Conservation (phyloP, 2,329 filamentous ascomycete species). For the Aspergillus pseudoterreus region DNA sequence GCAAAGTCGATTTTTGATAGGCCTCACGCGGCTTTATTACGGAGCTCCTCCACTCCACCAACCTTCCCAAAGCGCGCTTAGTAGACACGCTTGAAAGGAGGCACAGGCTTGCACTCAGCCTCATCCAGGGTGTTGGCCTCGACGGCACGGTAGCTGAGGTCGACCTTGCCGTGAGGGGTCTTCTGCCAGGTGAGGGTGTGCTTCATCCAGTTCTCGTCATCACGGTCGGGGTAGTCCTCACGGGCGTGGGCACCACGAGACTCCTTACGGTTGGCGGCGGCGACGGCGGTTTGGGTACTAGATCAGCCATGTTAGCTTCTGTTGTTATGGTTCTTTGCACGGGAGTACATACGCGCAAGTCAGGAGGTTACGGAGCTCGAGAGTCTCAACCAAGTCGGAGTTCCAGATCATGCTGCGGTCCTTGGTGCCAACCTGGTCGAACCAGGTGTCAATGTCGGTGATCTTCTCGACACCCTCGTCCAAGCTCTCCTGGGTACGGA, state of each 20-base stretch:
- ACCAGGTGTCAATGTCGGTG: slow-evolving; percentile 74
- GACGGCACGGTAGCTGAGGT: slow-evolving; percentile 82
- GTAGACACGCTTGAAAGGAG: slow-evolving; percentile 78
- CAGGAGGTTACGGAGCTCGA: slow-evolving; percentile 90
- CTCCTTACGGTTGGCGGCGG: slow-evolving; percentile 92
- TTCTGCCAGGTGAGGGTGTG: slow-evolving; percentile 97
- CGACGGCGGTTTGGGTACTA: slow-evolving; percentile 82
- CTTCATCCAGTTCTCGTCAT: slow-evolving; percentile 99
- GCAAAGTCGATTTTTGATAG: background rate
- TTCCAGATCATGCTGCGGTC: slow-evolving; percentile 99
- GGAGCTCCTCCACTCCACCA: background rate
- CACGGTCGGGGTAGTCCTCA: slow-evolving; percentile 93
- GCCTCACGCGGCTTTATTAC: background rate
- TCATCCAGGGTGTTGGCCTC: slow-evolving; percentile 82
- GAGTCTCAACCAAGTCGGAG: slow-evolving; percentile 91
- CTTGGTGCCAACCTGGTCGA: slow-evolving; percentile 84
- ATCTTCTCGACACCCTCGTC: slow-evolving; percentile 92
- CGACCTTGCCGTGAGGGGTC: slow-evolving; percentile 79
- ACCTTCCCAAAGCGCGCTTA: slow-evolving; percentile 26
- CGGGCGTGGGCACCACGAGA: slow-evolving; percentile 95
- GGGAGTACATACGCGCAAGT: slow-evolving; percentile 79
- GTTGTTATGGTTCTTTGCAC: slow-evolving; percentile 5
- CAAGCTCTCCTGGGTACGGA: slow-evolving; percentile 89
- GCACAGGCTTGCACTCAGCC: slow-evolving; percentile 92
- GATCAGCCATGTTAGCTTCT: slow-evolving; percentile 9